These are phyloP conservation scores for Gracilaria gracilis DNA, from an alignment of 23 red algal genomes.

Conservation along the genomic window DNA sequence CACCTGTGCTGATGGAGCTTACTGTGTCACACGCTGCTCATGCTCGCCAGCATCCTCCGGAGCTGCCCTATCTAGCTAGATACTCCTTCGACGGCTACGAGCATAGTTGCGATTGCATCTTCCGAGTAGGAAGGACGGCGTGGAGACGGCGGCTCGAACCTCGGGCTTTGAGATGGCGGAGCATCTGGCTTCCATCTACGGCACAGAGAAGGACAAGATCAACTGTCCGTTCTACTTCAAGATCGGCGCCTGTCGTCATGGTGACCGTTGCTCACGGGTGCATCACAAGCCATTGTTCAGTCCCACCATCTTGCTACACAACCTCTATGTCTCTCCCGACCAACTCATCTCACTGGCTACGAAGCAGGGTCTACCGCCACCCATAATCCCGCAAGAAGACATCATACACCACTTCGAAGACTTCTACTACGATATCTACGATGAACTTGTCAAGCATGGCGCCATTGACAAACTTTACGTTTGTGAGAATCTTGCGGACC, in stretches of 20 bases:
- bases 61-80: no score
- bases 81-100: no score
- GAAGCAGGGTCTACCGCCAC: slow-evolving; percentile 58
- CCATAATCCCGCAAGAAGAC: slow-evolving; percentile 64
- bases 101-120: no score
- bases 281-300: slow-evolving; percentile 86
- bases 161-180: slow-evolving; percentile 56
- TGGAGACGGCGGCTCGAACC: no score
- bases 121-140: no score
- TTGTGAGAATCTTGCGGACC: slow-evolving; percentile 81
- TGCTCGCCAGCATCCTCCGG: no score
- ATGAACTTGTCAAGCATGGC: slow-evolving; percentile 74
- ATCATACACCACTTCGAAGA: slow-evolving; percentile 79
- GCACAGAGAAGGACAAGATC: slow-evolving; percentile 80
- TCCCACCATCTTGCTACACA: slow-evolving; percentile 78
- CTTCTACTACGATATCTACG: slow-evolving; percentile 81
- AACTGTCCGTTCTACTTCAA: slow-evolving; percentile 91
- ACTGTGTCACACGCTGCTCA: no score
- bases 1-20: no score
- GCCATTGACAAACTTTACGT: slow-evolving; percentile 78
- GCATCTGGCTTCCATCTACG: slow-evolving; percentile 76
- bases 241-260: slow-evolving; percentile 91
- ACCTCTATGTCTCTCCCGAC: slow-evolving; percentile 77
- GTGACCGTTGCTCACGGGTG: slow-evolving; percentile 86
- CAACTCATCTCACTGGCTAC: slow-evolving; percentile 73